Evolutionary conservation across 345 rosid genomes (phyloP).

Genomic region (Citrus sp.): DNA sequence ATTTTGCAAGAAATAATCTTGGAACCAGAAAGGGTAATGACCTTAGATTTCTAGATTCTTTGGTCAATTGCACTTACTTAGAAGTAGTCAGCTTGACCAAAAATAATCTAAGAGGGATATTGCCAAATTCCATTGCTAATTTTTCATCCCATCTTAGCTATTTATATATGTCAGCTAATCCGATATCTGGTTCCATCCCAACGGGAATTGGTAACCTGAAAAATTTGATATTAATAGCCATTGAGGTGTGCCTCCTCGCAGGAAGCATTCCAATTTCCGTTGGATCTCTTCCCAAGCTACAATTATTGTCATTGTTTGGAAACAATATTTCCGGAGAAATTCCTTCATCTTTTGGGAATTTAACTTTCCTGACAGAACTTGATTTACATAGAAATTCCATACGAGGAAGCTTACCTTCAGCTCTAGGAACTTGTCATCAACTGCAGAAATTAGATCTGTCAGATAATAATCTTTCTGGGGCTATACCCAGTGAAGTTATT

Average conservation of each 20-base stretch:
- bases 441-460: conserved; percentile 21
- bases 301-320: conserved; percentile 23
- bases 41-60: conserved; percentile 21
- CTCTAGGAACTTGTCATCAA: conserved; percentile 23
- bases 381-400: conserved; percentile 20
- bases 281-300: conserved; percentile 19
- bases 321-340: conserved; percentile 38
- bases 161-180: conserved; percentile 22
- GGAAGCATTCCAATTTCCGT: conserved; percentile 25
- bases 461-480: conserved; percentile 7
- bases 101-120: conserved; percentile 16
- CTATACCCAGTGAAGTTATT: conserved; percentile 19
- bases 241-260: conserved; percentile 20
- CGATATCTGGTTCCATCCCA: conserved; percentile 18
- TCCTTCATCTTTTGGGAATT: conserved; percentile 39
- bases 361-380: conserved; percentile 28
- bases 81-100: conserved; percentile 17
- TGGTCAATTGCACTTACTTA: conserved; percentile 27
- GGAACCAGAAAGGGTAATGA: conserved; percentile 20
- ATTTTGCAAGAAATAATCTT: conserved; percentile 21
- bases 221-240: conserved; percentile 10
- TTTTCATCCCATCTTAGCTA: conserved; percentile 18
- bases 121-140: conserved; percentile 22
- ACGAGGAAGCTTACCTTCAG: conserved; percentile 36
- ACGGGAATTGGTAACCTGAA: conserved; percentile 6